Conservation (phyloP, 169 alveolate species). For the Plasmodium cynomolgi region DNA sequence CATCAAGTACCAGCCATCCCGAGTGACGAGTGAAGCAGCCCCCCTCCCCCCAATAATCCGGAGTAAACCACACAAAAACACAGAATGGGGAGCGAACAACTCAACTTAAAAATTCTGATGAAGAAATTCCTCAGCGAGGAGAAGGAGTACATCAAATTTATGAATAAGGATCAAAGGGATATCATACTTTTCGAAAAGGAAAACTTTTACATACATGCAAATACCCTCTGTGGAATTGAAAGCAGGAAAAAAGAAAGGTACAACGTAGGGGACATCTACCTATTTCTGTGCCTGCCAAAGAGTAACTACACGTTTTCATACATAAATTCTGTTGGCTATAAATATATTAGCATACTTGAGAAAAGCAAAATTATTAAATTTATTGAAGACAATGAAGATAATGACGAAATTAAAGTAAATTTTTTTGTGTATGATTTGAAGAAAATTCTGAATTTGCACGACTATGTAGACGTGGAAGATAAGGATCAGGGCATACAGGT, state of each 20-base stretch:
- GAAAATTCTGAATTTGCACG: conserved; percentile 21
- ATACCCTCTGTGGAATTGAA: conserved; percentile 71
- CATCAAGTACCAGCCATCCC: neutral
- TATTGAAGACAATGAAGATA: conserved; percentile 75
- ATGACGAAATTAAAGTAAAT: conserved; percentile 49
- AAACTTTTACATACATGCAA: conserved; percentile 54
- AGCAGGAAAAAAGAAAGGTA: conserved; percentile 69
- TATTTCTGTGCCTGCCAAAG: conserved; percentile 63
- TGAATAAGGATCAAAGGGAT: conserved; percentile 40
- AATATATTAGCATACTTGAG: conserved; percentile 83
- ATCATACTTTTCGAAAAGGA: conserved; percentile 65
- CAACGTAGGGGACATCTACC: conserved; percentile 57
- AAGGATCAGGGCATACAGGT: conserved; percentile 16
- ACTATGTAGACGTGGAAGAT: conserved; percentile 25
- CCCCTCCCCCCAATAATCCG: neutral
- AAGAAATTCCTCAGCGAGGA: conserved; percentile 42
- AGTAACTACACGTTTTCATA: conserved; percentile 82
- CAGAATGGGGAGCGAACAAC: conserved; percentile 31
- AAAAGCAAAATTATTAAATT: conserved; percentile 79
- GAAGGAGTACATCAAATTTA: conserved; percentile 46
- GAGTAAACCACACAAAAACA: neutral
- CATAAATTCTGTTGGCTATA: conserved; percentile 81
- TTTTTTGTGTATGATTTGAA: conserved; percentile 42
- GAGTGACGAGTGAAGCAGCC: neutral
- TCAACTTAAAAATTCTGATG: conserved; percentile 34